Evolutionary conservation across 257 asterid genomes (phyloP).

Genomic region (Ilex asprella): DNA sequence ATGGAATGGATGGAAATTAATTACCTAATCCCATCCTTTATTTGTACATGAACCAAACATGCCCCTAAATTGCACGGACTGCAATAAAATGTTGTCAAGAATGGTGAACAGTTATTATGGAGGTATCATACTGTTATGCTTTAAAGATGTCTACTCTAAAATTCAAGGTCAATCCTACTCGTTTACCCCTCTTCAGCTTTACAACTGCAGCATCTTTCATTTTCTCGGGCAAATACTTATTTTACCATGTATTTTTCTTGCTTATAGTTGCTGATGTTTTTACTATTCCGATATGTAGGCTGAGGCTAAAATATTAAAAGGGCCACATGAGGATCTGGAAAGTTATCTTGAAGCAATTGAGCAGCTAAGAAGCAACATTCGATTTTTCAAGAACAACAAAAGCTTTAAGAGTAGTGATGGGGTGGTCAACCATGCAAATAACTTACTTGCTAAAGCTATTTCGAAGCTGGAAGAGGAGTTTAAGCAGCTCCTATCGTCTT

Average conservation of each 20-base stretch:
- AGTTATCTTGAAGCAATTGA: constrained; percentile 94
- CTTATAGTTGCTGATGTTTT: constrained; percentile 5
- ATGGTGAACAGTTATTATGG: too few species aligned
- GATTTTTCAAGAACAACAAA: constrained; percentile 83
- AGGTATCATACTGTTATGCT: too few species aligned
- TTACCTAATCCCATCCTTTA: too few species aligned
- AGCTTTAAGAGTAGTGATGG: constrained; percentile 98
- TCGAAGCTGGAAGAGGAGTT: constrained; percentile 96
- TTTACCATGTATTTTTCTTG: constrained; percentile 6
- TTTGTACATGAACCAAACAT: too few species aligned
- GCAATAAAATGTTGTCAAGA: too few species aligned
- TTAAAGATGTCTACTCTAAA: too few species aligned
- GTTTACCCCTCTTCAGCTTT: too few species aligned
- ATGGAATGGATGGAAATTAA: too few species aligned
- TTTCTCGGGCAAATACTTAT: not conserved
- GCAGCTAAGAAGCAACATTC: constrained; percentile 74
- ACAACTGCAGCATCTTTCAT: too few species aligned
- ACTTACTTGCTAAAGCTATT: constrained; percentile 85
- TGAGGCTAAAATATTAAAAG: constrained; percentile 91
- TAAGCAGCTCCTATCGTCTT: constrained; percentile 67
- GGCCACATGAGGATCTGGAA: constrained; percentile 96
- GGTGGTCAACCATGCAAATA: constrained; percentile 77
- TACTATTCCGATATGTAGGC: constrained; percentile 43
- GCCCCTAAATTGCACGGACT: too few species aligned
- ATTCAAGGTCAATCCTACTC: too few species aligned